phyloP scores from a whole-genome alignment of 1,139 yeast species.

The Hemisphaericaspora subhashii region DNA sequence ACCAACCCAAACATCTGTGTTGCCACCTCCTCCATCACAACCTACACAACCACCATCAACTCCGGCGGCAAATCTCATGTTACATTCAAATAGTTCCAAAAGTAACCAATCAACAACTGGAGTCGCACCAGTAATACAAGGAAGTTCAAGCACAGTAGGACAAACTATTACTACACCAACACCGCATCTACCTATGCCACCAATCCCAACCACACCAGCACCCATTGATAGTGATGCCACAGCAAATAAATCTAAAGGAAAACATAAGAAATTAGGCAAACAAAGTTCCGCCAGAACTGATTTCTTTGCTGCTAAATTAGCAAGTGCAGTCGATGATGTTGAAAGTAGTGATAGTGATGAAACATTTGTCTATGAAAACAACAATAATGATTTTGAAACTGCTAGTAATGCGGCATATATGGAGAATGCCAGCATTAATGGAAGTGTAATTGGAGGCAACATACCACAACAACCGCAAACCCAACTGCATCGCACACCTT shows the following conservation, averaged over 20 bases:
- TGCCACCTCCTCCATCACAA: slow-evolving; percentile 6
- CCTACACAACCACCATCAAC: background rate
- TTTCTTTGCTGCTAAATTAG: slow-evolving; percentile 89
- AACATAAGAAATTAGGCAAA: slow-evolving; percentile 22
- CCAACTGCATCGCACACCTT: slow-evolving; percentile 3
- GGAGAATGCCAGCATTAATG: slow-evolving; percentile 11
- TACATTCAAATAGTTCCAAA: slow-evolving; percentile 13
- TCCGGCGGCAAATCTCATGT: slow-evolving; percentile 8
- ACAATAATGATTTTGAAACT: slow-evolving; percentile 18
- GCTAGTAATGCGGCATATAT: slow-evolving; percentile 11
- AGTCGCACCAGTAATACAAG: background rate
- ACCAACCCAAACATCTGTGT: background rate
- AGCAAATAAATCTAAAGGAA: slow-evolving; percentile 14
- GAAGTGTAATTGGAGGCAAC: slow-evolving; percentile 13
- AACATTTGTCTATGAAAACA: slow-evolving; percentile 85
- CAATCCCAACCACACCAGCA: background rate
- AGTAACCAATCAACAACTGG: slow-evolving; percentile 3
- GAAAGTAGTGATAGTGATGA: slow-evolving; percentile 88
- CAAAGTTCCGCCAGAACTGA: slow-evolving; percentile 70
- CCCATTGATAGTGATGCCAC: slow-evolving; percentile 1
- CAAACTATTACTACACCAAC: background rate
- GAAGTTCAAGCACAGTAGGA: slow-evolving; percentile 8
- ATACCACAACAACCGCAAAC: slow-evolving; percentile 1
- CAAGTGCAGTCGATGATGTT: slow-evolving; percentile 90
- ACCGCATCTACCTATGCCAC: slow-evolving; percentile 1